Base-by-base conservation (phyloP, 768 basidiomycete genomes). In the Lactarius hatsudake region DNA sequence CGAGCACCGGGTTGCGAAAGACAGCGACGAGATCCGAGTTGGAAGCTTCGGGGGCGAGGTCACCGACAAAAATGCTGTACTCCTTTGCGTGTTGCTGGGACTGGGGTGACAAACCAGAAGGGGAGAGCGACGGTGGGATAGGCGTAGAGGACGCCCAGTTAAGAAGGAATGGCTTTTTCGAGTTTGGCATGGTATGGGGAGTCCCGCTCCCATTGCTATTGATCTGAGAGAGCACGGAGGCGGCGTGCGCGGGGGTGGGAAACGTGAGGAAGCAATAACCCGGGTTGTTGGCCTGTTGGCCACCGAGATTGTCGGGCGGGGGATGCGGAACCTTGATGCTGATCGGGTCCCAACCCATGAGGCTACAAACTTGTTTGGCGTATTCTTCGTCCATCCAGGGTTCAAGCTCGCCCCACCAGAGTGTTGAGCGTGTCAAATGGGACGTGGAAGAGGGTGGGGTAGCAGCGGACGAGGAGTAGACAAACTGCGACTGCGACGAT, bases 311-410 rank as follows among this genome's bases (percentile, higher is more conserved):
- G 71, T 88, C 88, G 28, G 84, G 82, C 53, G 82, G 75, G 20
- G 86, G 83, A 66, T 79, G 85, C 18, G 91, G 90, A 42, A 93
- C 86, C 76, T 87, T 87, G 78, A 92, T 86, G 75, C 76, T 83
- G 74, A 86, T 81, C 18, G 87, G 84, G 66, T 93, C 90, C 94
- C 94, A 96, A 65, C 89, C 86, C 90, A 94, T 92, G 74, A 94
- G 80, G 55, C 77, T 79, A 78, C 93, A 93, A 73, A 94, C 91
- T 75, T 93, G 90, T 77, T 90, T 89, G 54, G 88, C 91, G 81
- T 95, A 96, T 76, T 92, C 90, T 84, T 94, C 93, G 79, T 96
- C 93, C 95, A 96, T 96, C 94, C 94, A 96, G 71, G 89, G 87
- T 77, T 96, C 94, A 63, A 96, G 85, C 73, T 93, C 90, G 71